Evolutionary conservation across 768 basidiomycete species (phyloP), one percentile per base, ranked within the genome.

Genomic region (Collybia nuda): DNA sequence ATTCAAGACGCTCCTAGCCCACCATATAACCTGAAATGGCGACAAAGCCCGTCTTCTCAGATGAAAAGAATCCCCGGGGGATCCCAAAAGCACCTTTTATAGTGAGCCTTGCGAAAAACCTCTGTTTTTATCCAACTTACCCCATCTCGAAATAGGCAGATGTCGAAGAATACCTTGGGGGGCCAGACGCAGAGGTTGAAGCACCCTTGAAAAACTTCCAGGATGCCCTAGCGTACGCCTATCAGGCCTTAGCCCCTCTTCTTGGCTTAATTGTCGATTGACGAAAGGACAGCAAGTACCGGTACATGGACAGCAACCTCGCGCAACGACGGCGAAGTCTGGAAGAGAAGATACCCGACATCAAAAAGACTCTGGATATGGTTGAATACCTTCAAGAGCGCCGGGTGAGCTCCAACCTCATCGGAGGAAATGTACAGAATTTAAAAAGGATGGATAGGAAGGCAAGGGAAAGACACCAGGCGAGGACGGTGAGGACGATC

Each of bases 1-100:
- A 4, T 26, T 3, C 24, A 40, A 7, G 17, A 15, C 23, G 17
- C 17, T 21, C 23, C 22, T 12, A 48, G 14, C 38, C 14, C 40
- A 18, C 5, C 19, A n/a, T 14, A 43, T 14, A 11, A 15, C 28
- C 19, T n/a, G 36, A 7, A 32, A 58, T 60, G 61, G 26, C 58
- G 8, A 38, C 59, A 11, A 53, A 54, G 46, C 29, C 57, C 23
- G 41, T 58, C 7, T 56, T 62, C 29, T 60, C 56, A 0, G 41
- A 24, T 19, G 61, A 62, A 67, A 84, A 84, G 62, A 98, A 95
- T 56, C 86, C 93, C 0, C 76, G 96, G 46, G 96, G 96, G 4
- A 98, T 98, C 45, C 96, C 96, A 19, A 87, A 88, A 68, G 95
- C 96, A 3, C 91, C 92, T 0, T 99, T 99, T 62, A 87, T 98